Evolutionary conservation across 768 basidiomycete genomes (phyloP).

Genomic region (Serendipita sp.): DNA sequence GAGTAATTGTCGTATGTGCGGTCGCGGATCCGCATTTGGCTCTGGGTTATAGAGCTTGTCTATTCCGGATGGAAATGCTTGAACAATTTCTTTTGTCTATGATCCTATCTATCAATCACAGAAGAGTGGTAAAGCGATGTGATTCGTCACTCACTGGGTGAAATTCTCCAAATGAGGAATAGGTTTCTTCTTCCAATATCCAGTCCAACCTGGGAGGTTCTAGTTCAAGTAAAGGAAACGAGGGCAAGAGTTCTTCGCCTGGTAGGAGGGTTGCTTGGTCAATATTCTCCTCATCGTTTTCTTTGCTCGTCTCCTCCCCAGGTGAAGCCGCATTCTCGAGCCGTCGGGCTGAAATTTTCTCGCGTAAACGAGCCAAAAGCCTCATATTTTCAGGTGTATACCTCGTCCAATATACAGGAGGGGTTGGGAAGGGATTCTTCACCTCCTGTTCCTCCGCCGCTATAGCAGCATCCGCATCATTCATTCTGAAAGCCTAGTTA

Average conservation of each 20-base stretch:
- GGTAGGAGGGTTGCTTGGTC: neutral
- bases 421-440: neutral
- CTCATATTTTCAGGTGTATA: conserved; percentile 1
- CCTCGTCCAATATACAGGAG: neutral
- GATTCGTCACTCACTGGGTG: neutral
- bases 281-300: neutral
- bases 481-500: neutral
- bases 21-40: neutral
- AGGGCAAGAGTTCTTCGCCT: neutral
- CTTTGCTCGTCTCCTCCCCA: neutral
- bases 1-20: neutral
- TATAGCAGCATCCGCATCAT: neutral
- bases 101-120: neutral
- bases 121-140: neutral
- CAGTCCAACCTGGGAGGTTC: conserved; percentile 2
- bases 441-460: conserved; percentile 1
- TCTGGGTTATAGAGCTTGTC: neutral
- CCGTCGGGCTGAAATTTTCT: neutral
- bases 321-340: neutral
- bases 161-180: conserved; percentile 1
- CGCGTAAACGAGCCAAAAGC: neutral
- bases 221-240: conserved; percentile 1
- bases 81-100: neutral
- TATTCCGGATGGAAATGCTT: neutral
- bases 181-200: conserved; percentile 1